Conservation (phyloP, 2,329 filamentous ascomycete genomes). For the Apiospora sp. region DNA sequence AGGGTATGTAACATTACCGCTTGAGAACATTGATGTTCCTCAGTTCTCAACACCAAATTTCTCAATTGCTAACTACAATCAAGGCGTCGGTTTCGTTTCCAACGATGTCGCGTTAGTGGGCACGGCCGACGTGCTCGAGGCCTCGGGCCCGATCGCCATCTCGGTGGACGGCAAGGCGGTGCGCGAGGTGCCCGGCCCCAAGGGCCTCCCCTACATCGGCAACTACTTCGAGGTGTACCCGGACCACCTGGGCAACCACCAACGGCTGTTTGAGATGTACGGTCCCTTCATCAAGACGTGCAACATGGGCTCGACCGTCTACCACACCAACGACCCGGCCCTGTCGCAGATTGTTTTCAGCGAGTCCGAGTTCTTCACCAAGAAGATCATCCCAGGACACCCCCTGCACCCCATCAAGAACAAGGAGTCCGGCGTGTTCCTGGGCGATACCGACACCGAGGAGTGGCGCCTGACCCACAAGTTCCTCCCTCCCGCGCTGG, state of each 20-base stretch:
- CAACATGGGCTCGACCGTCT: constrained; percentile 58
- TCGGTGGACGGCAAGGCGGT: constrained; percentile 58
- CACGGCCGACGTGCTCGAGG: constrained; percentile 45
- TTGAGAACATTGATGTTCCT: background rate
- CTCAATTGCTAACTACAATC: constrained; percentile 31
- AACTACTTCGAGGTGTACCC: constrained; percentile 64
- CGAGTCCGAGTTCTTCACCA: constrained; percentile 62
- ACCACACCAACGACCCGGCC: constrained; percentile 59
- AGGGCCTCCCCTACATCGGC: constrained; percentile 57
- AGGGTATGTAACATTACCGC: constrained; percentile 37
- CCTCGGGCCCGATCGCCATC: constrained; percentile 48
- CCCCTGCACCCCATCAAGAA: constrained; percentile 54
- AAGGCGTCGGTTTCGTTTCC: constrained; percentile 48
- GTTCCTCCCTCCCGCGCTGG: constrained; percentile 66
- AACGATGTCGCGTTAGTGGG: constrained; percentile 43
- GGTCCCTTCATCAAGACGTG: constrained; percentile 60
- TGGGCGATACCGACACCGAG: constrained; percentile 59
- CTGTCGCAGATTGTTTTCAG: constrained; percentile 54
- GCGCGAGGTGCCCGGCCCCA: constrained; percentile 58
- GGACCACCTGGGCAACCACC: constrained; percentile 64
- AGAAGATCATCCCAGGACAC: constrained; percentile 59
- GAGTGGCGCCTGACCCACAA: constrained; percentile 64
- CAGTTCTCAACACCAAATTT: background rate
- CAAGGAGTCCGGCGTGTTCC: constrained; percentile 51
- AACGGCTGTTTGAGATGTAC: constrained; percentile 60